phyloP scores from a whole-genome alignment of 2,329 filamentous ascomycete genomes.

The Moelleriella libera region DNA sequence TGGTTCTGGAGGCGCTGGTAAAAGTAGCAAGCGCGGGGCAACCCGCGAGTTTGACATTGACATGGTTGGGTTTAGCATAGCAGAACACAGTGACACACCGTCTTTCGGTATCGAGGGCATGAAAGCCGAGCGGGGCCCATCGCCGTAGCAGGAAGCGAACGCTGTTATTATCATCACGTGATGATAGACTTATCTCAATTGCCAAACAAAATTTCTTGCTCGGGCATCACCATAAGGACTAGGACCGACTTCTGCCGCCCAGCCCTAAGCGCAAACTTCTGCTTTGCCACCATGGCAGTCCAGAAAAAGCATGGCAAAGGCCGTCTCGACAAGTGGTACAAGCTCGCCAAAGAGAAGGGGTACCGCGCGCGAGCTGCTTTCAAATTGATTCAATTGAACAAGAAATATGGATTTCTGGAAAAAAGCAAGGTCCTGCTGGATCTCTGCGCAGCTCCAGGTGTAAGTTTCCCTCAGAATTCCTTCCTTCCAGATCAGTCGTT shows the following conservation, averaged over 20 bases:
- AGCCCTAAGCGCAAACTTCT: neutral
- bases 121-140: too few relatives aligned
- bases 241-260: slow-evolving; percentile 1
- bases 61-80: neutral
- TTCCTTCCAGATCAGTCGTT: neutral
- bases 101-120: too few relatives aligned
- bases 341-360: slow-evolving; percentile 95
- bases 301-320: slow-evolving; percentile 99
- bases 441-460: slow-evolving; percentile 91
- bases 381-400: slow-evolving; percentile 96
- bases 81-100: too few relatives aligned
- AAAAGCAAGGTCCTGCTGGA: slow-evolving; percentile 93
- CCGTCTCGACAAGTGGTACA: slow-evolving; percentile 98
- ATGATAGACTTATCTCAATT: too few relatives aligned
- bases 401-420: slow-evolving; percentile 96
- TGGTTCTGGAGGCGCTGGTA: slow-evolving; percentile 48
- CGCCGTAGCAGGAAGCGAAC: too few relatives aligned
- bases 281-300: slow-evolving; percentile 59
- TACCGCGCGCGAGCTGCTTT: slow-evolving; percentile 93
- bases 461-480: slow-evolving; percentile 25
- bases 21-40: slow-evolving; percentile 38
- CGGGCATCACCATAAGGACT: too few relatives aligned
- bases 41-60: neutral
- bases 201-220: too few relatives aligned
- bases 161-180: too few relatives aligned